These are phyloP conservation scores for Malus sylvestris DNA, from an alignment of 306 rosid species.

Conservation along the genomic window DNA sequence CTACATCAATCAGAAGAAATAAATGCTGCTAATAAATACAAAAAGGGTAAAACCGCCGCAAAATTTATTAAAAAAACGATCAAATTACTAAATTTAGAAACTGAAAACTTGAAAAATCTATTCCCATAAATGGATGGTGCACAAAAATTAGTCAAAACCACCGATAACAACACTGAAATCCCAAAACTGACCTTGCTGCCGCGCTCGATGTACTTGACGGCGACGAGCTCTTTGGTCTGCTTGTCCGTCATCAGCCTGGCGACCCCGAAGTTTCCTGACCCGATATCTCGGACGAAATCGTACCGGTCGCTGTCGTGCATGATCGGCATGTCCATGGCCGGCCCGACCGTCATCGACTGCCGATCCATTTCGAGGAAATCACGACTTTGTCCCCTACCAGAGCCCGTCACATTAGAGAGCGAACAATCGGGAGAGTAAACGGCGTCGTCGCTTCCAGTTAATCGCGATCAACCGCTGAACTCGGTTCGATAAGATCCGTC, in stretches of 20 bases:
- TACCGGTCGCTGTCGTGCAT: slow-evolving; percentile 91
- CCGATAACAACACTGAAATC: not conserved
- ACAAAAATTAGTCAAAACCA: not conserved
- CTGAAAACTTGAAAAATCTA: slow-evolving; percentile 1
- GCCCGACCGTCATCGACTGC: slow-evolving; percentile 55
- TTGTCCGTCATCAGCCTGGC: slow-evolving; percentile 87
- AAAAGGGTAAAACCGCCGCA: not conserved
- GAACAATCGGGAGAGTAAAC: not conserved
- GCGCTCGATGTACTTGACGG: slow-evolving; percentile 87
- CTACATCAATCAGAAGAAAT: not conserved
- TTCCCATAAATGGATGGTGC: not conserved
- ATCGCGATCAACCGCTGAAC: not conserved
- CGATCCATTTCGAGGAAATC: slow-evolving; percentile 53
- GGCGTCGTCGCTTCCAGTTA: not conserved
- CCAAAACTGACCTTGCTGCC: slow-evolving; percentile 66
- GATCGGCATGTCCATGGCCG: slow-evolving; percentile 77
- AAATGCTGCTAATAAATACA: not conserved
- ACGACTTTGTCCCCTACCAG: slow-evolving; percentile 4
- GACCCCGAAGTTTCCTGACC: slow-evolving; percentile 86
- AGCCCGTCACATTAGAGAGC: slow-evolving; percentile 33
- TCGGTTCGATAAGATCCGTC: slow-evolving; percentile 12
- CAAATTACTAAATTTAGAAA: slow-evolving; percentile 13
- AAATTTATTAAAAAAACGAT: slow-evolving; percentile 1
- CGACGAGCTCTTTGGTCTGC: slow-evolving; percentile 77
- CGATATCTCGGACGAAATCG: slow-evolving; percentile 76